These are phyloP conservation scores for Sordariomycetes sp. DNA, from an alignment of 2,329 filamentous ascomycete genomes.

Conservation along the genomic window DNA sequence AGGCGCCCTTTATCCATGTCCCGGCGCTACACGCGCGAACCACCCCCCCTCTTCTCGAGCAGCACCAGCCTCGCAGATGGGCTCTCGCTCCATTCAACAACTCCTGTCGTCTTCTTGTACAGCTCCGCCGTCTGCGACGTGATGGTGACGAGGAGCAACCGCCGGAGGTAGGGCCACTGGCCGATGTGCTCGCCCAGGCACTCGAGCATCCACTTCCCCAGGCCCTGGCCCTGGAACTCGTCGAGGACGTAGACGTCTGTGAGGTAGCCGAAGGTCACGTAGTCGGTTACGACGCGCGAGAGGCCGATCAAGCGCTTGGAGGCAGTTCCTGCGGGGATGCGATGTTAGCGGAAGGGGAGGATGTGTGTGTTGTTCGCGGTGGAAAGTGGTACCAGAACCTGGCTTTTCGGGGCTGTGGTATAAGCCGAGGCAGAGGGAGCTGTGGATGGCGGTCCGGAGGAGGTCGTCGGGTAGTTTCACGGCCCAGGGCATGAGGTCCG, in stretches of 20 bases:
- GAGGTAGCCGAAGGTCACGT: slow-evolving; percentile 51
- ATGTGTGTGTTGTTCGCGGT: not conserved
- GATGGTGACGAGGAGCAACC: slow-evolving; percentile 39
- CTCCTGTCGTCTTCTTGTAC: slow-evolving; percentile 33
- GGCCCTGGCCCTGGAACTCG: slow-evolving; percentile 44
- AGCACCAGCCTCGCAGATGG: slow-evolving; percentile 24
- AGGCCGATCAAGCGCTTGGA: slow-evolving; percentile 23
- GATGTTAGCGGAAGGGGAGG: not conserved
- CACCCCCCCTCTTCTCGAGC: slow-evolving; percentile 25
- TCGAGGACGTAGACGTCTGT: slow-evolving; percentile 55
- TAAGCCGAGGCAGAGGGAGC: slow-evolving; percentile 46
- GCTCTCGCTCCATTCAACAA: slow-evolving; percentile 27
- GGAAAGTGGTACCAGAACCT: not conserved
- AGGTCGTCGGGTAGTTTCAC: slow-evolving; percentile 31
- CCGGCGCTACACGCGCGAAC: not conserved
- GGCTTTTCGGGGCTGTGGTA: slow-evolving; percentile 27
- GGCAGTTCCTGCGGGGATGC: slow-evolving; percentile 1
- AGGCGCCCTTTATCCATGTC: not conserved
- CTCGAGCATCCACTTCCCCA: slow-evolving; percentile 52
- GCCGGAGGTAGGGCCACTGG: slow-evolving; percentile 45
- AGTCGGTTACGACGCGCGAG: slow-evolving; percentile 52
- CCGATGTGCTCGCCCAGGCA: slow-evolving; percentile 43
- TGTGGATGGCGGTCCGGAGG: slow-evolving; percentile 37
- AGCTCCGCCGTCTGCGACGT: slow-evolving; percentile 18
- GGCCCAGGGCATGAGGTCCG: slow-evolving; percentile 49